A percentile compares a stretch with the other conserved stretches of the same genome.
Conservation (phyloP, 768 basidiomycete species). For the Mycena rosella region DNA sequence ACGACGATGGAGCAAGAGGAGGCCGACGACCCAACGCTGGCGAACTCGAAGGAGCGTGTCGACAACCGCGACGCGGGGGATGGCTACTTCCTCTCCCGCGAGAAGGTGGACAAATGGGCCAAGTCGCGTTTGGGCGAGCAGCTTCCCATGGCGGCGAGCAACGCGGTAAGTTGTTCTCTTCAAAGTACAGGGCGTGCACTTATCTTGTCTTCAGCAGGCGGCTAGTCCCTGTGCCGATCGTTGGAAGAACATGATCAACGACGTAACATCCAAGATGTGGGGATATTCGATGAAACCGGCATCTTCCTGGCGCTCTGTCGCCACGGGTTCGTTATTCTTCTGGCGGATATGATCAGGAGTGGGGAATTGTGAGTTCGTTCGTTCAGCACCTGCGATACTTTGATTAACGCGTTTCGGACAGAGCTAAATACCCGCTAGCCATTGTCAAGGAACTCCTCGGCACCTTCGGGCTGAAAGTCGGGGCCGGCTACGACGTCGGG, state of each 20-base stretch:
- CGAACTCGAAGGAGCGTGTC: slow-evolving; percentile 16
- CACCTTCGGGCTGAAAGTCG: background rate
- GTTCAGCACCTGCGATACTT: background rate
- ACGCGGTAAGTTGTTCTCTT: background rate
- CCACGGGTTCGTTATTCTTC: background rate
- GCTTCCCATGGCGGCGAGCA: background rate
- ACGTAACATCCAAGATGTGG: background rate
- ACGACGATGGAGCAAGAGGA: background rate
- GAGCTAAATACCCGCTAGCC: background rate
- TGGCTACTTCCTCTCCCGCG: slow-evolving; percentile 29
- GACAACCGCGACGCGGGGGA: slow-evolving; percentile 21
- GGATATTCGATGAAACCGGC: background rate
- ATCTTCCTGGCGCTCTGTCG: background rate
- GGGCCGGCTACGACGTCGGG: background rate
- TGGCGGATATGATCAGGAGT: background rate
- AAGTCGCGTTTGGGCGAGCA: background rate
- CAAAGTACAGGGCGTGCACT: background rate
- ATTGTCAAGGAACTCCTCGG: background rate
- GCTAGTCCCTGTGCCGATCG: background rate
- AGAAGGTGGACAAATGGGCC: slow-evolving; percentile 33
- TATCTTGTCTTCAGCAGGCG: background rate
- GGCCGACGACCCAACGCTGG: slow-evolving; percentile 19
- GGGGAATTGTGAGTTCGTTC: background rate
- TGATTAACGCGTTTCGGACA: background rate
- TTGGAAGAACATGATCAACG: background rate